These are phyloP conservation scores for Aureobasidium sp. DNA, from an alignment of 2,329 filamentous ascomycete species.

Conservation along the genomic window DNA sequence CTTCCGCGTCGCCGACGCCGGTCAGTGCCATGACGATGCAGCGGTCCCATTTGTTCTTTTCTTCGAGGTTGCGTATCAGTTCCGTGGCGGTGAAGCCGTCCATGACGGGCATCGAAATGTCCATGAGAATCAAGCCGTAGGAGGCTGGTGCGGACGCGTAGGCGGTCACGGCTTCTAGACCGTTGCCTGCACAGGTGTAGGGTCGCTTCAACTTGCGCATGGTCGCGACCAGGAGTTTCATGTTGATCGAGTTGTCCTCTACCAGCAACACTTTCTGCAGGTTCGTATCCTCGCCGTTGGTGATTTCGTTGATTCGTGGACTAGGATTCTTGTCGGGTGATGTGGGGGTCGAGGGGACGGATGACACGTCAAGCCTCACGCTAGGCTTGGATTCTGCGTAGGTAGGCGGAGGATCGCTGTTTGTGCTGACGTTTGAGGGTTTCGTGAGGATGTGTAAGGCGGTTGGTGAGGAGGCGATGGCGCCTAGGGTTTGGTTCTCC, in stretches of 20 bases:
- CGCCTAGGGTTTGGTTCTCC: background rate
- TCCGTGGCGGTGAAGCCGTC: conserved; percentile 25
- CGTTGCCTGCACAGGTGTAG: conserved; percentile 31
- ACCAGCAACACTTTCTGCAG: conserved; percentile 21
- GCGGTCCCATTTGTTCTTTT: conserved; percentile 13
- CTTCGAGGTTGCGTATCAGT: conserved; percentile 23
- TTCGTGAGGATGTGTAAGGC: background rate
- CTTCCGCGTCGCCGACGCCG: conserved; percentile 24
- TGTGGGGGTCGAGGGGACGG: background rate
- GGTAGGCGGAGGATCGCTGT: background rate
- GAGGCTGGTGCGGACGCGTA: conserved; percentile 27
- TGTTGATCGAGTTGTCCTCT: conserved; percentile 28
- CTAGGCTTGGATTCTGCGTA: background rate
- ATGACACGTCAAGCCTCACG: background rate
- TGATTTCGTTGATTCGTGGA: background rate
- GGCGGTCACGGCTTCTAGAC: conserved; percentile 38
- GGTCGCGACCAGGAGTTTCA: conserved; percentile 20
- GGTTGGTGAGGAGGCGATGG: background rate
- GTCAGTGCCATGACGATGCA: conserved; percentile 24
- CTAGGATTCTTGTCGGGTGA: background rate
- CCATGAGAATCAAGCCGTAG: conserved; percentile 43
- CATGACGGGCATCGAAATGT: conserved; percentile 29
- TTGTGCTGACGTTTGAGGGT: background rate
- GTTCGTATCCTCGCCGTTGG: background rate
- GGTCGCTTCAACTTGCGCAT: conserved; percentile 17